Evolutionary conservation across 306 rosid species (phyloP).

Genomic region (Canavalia gladiata): DNA sequence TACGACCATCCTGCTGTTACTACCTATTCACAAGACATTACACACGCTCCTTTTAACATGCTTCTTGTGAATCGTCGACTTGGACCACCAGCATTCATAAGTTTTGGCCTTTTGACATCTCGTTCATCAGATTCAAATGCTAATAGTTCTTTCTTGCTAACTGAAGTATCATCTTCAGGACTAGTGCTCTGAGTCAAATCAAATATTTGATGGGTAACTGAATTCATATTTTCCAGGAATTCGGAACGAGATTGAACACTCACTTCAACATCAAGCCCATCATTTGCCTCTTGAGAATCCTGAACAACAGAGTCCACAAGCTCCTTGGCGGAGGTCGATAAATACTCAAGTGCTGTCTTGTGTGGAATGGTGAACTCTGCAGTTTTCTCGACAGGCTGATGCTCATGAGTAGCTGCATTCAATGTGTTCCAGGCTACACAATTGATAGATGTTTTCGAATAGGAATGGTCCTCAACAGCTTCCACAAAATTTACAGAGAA

Average conservation of each 20-base stretch:
- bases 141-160: conserved; percentile 39
- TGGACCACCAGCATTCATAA: conserved; percentile 33
- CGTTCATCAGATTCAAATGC: conserved; percentile 38
- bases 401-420: conserved; percentile 44
- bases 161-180: conserved; percentile 48
- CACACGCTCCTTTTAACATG: conserved; percentile 41
- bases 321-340: conserved; percentile 53
- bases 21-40: conserved; percentile 47
- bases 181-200: conserved; percentile 42
- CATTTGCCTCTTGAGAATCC: conserved; percentile 64
- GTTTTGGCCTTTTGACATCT: conserved; percentile 57
- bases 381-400: conserved; percentile 39
- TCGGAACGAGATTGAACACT: conserved; percentile 32
- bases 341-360: conserved; percentile 38
- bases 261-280: conserved; percentile 41
- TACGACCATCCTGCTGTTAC: conserved; percentile 28
- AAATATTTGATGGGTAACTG: conserved; percentile 14
- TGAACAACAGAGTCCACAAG: conserved; percentile 55
- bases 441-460: conserved; percentile 26
- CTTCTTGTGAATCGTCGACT: conserved; percentile 51
- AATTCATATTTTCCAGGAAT: conserved; percentile 29
- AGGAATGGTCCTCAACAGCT: conserved; percentile 35
- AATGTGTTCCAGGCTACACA: conserved; percentile 37
- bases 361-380: conserved; percentile 45
- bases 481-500: conserved; percentile 39